Conservation (phyloP, 768 basidiomycete genomes). For the Hericium coralloides region DNA sequence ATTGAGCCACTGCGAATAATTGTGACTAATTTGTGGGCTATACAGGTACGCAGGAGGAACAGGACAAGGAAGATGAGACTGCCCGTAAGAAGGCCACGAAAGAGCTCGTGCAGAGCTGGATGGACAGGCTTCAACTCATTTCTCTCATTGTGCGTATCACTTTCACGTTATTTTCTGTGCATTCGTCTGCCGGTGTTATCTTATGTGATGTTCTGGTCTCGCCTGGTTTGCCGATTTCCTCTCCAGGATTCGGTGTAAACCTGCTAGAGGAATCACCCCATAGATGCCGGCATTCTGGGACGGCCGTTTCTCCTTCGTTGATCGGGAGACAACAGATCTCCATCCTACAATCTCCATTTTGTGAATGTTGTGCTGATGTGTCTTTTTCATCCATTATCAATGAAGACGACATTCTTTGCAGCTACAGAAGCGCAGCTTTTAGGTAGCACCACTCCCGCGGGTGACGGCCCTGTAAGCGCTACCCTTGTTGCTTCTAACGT, state of each 20-base stretch:
- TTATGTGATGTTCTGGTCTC: background rate
- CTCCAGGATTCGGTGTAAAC: too few species aligned
- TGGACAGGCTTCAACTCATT: constrained; percentile 9
- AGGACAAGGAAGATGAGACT: constrained; percentile 39
- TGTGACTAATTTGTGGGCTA: background rate
- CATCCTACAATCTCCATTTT: background rate
- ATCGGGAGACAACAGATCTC: too few species aligned
- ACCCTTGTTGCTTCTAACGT: constrained; percentile 1
- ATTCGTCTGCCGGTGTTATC: background rate
- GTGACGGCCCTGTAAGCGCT: background rate
- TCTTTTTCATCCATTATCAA: too few species aligned
- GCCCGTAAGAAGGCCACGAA: constrained; percentile 35
- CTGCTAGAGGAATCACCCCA: too few species aligned
- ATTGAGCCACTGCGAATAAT: too few species aligned
- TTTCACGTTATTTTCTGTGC: background rate
- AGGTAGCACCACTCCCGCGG: background rate
- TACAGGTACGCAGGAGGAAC: constrained; percentile 39
- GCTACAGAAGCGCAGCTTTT: constrained; percentile 6
- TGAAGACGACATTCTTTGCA: constrained; percentile 11
- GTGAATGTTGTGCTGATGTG: background rate
- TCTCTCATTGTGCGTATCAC: constrained; percentile 6
- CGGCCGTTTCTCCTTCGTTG: too few species aligned
- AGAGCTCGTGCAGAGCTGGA: constrained; percentile 21
- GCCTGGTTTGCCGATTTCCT: too few species aligned
- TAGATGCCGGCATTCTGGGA: too few species aligned